A percentile compares a stretch with the other conserved stretches of the same genome.
These are phyloP conservation scores for Diplodia seriata DNA, from an alignment of 2,329 filamentous ascomycete genomes.

Conservation along the genomic window DNA sequence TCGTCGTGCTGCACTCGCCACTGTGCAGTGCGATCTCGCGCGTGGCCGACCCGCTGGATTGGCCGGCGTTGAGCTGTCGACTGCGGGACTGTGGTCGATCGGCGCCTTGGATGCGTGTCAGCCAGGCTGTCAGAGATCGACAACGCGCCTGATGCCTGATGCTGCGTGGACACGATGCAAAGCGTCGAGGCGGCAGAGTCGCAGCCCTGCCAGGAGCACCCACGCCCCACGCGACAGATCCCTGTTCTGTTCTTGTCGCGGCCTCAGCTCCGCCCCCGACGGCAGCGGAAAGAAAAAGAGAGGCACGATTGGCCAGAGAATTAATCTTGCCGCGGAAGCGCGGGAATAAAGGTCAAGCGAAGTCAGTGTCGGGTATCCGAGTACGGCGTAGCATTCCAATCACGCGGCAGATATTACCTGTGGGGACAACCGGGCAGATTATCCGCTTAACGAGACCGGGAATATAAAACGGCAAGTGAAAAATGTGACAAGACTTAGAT, in stretches of 20 bases:
- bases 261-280: neutral
- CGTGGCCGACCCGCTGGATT: neutral
- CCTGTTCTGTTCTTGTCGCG: neutral
- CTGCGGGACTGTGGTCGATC: neutral
- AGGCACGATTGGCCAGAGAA: neutral
- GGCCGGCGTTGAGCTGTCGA: no score
- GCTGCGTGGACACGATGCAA: neutral
- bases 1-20: neutral
- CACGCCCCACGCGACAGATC: neutral
- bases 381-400: neutral
- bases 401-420: no score
- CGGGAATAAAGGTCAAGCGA: neutral
- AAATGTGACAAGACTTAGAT: no score
- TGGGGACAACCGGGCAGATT: no score
- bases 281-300: neutral
- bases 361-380: neutral
- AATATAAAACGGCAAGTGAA: no score
- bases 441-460: no score
- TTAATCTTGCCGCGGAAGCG: neutral
- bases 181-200: neutral
- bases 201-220: neutral
- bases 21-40: neutral
- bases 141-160: neutral
- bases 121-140: slow-evolving; percentile 3
- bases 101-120: neutral